Evolutionary conservation across 495 filamentous ascomycete species (phyloP).

Genomic region (Xylaria venustula): DNA sequence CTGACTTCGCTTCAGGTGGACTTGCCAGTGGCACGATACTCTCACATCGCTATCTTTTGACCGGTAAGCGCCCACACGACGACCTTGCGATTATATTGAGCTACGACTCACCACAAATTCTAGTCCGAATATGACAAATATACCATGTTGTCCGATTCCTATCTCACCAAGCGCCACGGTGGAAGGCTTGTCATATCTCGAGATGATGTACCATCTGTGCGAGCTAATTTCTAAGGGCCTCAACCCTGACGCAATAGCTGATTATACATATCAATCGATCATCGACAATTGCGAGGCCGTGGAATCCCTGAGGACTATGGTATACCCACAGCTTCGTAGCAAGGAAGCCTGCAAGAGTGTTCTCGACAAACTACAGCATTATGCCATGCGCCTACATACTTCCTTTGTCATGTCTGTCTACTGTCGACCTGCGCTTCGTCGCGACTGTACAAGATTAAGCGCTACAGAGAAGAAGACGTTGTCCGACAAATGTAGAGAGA

Average conservation of each 20-base stretch:
- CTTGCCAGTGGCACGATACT: constrained; percentile 56
- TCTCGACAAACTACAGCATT: constrained; percentile 53
- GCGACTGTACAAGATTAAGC: constrained; percentile 40
- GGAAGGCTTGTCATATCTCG: constrained; percentile 51
- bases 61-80: constrained; percentile 32
- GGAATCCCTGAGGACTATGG: constrained; percentile 45
- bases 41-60: constrained; percentile 56
- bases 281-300: constrained; percentile 47
- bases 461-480: constrained; percentile 44
- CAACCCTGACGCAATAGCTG: constrained; percentile 49
- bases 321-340: constrained; percentile 41
- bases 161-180: constrained; percentile 39
- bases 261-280: constrained; percentile 46
- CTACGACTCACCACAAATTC: constrained; percentile 3
- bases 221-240: constrained; percentile 49
- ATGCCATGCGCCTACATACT: constrained; percentile 53
- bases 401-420: constrained; percentile 55
- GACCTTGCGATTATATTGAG: background rate
- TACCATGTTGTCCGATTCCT: constrained; percentile 47
- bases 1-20: constrained; percentile 45
- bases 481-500: constrained; percentile 57
- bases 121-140: constrained; percentile 51
- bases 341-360: constrained; percentile 56
- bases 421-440: constrained; percentile 53
- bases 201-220: constrained; percentile 55